A percentile compares a stretch with the other conserved stretches of the same genome.
Conservation (phyloP, 2,329 filamentous ascomycete genomes). For the Talaromyces sp. region DNA sequence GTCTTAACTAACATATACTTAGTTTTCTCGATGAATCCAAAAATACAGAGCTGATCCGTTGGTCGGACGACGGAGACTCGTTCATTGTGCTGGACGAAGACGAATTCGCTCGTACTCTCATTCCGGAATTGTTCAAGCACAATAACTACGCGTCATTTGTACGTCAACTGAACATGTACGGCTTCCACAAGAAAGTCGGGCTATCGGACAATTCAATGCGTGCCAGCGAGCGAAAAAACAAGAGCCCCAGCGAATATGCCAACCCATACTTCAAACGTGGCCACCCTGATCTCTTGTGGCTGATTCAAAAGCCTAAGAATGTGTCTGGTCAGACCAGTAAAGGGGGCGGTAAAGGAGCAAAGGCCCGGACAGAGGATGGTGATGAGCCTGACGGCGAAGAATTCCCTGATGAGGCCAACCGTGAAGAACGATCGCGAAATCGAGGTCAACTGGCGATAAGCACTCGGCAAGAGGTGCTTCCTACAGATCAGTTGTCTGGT, state of each 20-base stretch:
- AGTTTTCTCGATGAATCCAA: conserved; percentile 92
- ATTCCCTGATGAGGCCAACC: conserved; percentile 38
- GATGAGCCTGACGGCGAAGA: conserved; percentile 61
- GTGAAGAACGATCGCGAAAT: conserved; percentile 29
- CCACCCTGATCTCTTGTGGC: conserved; percentile 86
- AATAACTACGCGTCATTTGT: conserved; percentile 77
- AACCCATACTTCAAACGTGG: conserved; percentile 95
- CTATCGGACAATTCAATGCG: conserved; percentile 97
- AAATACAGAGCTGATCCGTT: conserved; percentile 91
- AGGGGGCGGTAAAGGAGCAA: conserved; percentile 31
- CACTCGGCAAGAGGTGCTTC: conserved; percentile 39
- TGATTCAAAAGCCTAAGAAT: conserved; percentile 92
- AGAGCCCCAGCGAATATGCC: conserved; percentile 96
- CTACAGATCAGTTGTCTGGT: conserved; percentile 68
- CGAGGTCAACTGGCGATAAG: conserved; percentile 40
- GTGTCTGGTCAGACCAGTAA: conserved; percentile 52
- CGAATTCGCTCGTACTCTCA: conserved; percentile 69
- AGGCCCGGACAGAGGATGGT: conserved; percentile 53
- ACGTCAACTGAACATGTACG: conserved; percentile 64
- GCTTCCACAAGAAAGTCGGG: conserved; percentile 67
- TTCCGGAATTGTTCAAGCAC: conserved; percentile 72
- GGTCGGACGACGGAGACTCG: conserved; percentile 93
- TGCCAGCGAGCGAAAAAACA: conserved; percentile 93
- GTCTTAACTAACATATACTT: conserved; percentile 14
- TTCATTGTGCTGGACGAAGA: conserved; percentile 97